Evolutionary conservation across 345 rosid species (phyloP).

Genomic region (Gossypium bickii): DNA sequence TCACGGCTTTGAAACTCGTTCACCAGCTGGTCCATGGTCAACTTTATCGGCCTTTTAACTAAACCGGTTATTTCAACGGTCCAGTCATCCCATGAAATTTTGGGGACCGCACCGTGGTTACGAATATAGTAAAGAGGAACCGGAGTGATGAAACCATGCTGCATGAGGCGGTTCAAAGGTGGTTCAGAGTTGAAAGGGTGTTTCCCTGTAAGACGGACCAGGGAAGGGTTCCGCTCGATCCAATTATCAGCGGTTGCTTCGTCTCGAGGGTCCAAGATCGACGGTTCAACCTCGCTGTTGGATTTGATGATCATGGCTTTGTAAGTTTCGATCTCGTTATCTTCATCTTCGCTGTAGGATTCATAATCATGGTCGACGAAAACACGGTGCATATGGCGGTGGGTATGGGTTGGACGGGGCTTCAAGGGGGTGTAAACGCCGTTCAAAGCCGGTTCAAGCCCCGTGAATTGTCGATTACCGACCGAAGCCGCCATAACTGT

Average conservation of each 20-base stretch:
- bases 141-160: conserved; percentile 92
- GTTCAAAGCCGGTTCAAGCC: conserved; percentile 42
- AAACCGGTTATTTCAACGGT: conserved; percentile 70
- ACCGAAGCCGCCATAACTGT: conserved; percentile 69
- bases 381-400: conserved; percentile 25
- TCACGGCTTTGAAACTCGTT: conserved; percentile 61
- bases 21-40: conserved; percentile 80
- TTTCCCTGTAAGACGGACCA: conserved; percentile 95
- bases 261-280: conserved; percentile 58
- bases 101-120: conserved; percentile 83
- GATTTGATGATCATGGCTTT: conserved; percentile 40
- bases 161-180: conserved; percentile 74
- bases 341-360: conserved; percentile 63
- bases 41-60: conserved; percentile 50
- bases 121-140: conserved; percentile 89
- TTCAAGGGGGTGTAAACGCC: conserved; percentile 52
- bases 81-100: conserved; percentile 66
- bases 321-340: conserved; percentile 38
- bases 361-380: conserved; percentile 22
- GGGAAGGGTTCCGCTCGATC: conserved; percentile 71
- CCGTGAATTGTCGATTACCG: conserved; percentile 61
- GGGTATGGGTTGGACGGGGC: conserved; percentile 30
- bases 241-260: conserved; percentile 74
- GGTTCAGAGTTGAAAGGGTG: conserved; percentile 92
- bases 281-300: conserved; percentile 60